Base-by-base conservation (phyloP, 2,329 filamentous ascomycete species). In the Hymenoscyphus infarciens region DNA sequence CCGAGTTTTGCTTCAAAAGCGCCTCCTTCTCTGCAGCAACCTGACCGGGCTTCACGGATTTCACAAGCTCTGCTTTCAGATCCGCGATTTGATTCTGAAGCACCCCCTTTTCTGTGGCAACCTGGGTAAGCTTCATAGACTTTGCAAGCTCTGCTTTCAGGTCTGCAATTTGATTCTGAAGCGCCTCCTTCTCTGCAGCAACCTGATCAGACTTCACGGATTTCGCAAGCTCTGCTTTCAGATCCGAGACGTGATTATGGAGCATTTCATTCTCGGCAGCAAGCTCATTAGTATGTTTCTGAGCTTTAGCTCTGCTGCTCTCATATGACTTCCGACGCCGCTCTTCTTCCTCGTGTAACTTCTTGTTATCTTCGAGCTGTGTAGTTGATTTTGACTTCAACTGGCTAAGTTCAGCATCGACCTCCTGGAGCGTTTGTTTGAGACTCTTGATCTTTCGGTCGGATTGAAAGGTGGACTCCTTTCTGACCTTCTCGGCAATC, bases 381-480 rank as follows among this genome's bases (percentile, higher is more conserved):
- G 53, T 33, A 31, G 53, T 56, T 56, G 27, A n/a, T n/a, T 35
- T 56, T 11, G 22, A n/a, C 11, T 38, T 67, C 49, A 54, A 65
- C 64, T 8, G 27, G 15, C 15, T 13, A 22, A 52, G 45, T 25
- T 52, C 19, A 13, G 45, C 22, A 10, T 67, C 58, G 33, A 60
- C 62, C 15, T 67, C 62, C 6, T 62, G 57, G 6, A 59, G 53
- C 38, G 61, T 66, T 22, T 64, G 61, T 52, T 63, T 58, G 2
- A 66, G 53, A 22, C 64, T 69, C 5, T 66, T 63, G 13, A 68
- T 31, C 22, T 65, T 64, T 8, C 62, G 56, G 15, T 69, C 62
- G 13, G 63, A 64, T 39, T 65, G 5, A 19, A 59, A 64, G 53
- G 57, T 61, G 27, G 61, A 65, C 5, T 64, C 64, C 5, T 57